phyloP scores from a whole-genome alignment of 106 monocot genomes.

The Gastrodia elata region DNA sequence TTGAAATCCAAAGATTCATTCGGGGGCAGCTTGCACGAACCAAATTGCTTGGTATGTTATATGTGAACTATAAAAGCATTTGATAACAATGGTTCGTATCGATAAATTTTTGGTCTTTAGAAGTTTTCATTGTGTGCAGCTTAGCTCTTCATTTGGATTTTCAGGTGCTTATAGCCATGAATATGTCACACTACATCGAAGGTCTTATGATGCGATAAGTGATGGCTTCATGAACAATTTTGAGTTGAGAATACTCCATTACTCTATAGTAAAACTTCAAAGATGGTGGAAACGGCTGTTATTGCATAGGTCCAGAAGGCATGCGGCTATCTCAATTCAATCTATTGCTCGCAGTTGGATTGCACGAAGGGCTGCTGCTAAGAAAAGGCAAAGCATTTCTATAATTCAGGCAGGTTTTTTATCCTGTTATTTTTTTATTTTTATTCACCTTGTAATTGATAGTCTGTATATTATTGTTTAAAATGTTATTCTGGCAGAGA shows the following conservation, averaged over 20 bases:
- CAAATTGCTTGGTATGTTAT: slow-evolving; percentile 27
- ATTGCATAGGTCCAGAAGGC: slow-evolving; percentile 6
- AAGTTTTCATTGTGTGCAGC: background rate
- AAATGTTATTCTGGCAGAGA: background rate
- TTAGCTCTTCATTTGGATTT: background rate
- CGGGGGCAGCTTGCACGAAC: slow-evolving; percentile 28
- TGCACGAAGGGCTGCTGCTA: slow-evolving; percentile 14
- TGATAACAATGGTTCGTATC: background rate
- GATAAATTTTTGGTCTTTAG: background rate
- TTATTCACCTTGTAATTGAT: background rate
- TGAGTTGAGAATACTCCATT: slow-evolving; percentile 20
- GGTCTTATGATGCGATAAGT: background rate
- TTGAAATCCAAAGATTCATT: slow-evolving; percentile 30
- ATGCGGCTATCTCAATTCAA: slow-evolving; percentile 30
- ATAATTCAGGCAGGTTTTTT: slow-evolving; percentile 28
- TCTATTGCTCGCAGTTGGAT: slow-evolving; percentile 28
- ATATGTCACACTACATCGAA: background rate
- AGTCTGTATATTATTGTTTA: background rate
- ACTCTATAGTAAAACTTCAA: slow-evolving; percentile 35
- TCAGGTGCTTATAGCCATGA: slow-evolving; percentile 35
- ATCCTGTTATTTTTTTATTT: background rate
- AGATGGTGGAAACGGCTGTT: slow-evolving; percentile 52
- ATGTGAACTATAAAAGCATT: background rate
- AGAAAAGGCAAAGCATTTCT: slow-evolving; percentile 10
- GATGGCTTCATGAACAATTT: background rate